Base-by-base conservation (phyloP, 768 basidiomycete genomes). In the Rhizopogon sp. region DNA sequence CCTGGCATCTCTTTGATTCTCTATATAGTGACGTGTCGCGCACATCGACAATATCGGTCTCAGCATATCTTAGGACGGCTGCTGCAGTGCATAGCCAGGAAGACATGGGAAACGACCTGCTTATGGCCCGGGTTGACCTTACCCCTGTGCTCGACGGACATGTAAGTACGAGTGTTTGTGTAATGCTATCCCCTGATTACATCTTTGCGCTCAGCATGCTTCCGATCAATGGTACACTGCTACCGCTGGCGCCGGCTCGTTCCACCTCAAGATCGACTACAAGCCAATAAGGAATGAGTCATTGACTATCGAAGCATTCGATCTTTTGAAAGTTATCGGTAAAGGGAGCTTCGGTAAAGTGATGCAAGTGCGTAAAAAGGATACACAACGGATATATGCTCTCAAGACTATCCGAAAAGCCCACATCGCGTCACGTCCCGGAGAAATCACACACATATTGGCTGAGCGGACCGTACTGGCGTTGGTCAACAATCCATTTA, bases 281-380 rank as follows among this genome's bases (percentile, higher is more conserved):
- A 92, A 90, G 64, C 93, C 95, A 0, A 84, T 80, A 28, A 84
- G 90, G 55, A 84, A 87, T 61, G 87, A 91, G 66, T 75, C 88
- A 3, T 78, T 98, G 45, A 92, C 93, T n/a, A 98, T 98, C 65
- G 95, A 98, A 63, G 87, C 87, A 3, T 98, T 99, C 66, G 96
- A 99, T 57, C 76, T 99, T 47, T 87, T 99, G 65, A 97, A 95
- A 69, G 96, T 99, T 43, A 96, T 99, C 56, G 95, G 96, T 17
- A 98, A 98, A 72, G 96, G 97, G 10, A 89, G 86, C 57, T 99
- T 99, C 64, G 96, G 97, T 14, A 99, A 99, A 72, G 95, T 96
- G 39, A 98, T 98, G 97, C 96, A 99, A 80, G 96, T 99, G 41
- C 88, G 94, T 52, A 99, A 99, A 76, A 95, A 97, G 75, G 94